Evolutionary conservation across 495 filamentous ascomycete species (phyloP).

Genomic region (Penicillium manginii): DNA sequence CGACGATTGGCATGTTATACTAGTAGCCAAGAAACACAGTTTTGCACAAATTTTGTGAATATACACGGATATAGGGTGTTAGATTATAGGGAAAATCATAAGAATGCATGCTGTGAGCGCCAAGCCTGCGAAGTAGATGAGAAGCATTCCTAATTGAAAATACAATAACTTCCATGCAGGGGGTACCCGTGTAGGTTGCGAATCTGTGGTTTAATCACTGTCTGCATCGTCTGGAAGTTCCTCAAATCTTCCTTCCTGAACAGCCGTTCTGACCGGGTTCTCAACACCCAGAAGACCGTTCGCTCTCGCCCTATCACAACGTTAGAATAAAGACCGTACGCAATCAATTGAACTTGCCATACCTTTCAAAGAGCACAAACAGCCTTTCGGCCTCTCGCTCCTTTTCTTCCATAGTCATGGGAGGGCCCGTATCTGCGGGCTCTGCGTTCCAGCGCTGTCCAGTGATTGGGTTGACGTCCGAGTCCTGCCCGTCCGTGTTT

Average conservation of each 20-base stretch:
- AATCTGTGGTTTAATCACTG: constrained; percentile 35
- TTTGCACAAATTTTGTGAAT: not conserved
- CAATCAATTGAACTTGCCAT: constrained; percentile 15
- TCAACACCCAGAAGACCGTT: constrained; percentile 83
- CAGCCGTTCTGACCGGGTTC: constrained; percentile 81
- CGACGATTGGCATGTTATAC: not conserved
- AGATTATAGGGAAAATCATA: not conserved
- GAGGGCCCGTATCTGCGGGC: constrained; percentile 53
- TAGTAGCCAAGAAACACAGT: not conserved
- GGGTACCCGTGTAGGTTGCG: not conserved
- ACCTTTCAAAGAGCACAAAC: constrained; percentile 95
- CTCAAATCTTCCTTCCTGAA: constrained; percentile 77
- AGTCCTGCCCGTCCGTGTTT: constrained; percentile 37
- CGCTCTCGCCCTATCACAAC: constrained; percentile 65
- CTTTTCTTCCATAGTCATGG: constrained; percentile 91
- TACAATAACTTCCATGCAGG: not conserved
- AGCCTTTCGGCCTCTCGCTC: constrained; percentile 90
- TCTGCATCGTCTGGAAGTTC: constrained; percentile 57
- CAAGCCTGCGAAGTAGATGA: not conserved
- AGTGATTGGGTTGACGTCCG: constrained; percentile 80
- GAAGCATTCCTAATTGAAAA: not conserved
- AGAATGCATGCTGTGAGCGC: not conserved
- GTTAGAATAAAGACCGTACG: not conserved
- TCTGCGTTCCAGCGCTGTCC: constrained; percentile 82
- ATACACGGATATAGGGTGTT: not conserved